Conservation (phyloP, 352 stramenopile genomes). For the Phytophthora crassamura region DNA sequence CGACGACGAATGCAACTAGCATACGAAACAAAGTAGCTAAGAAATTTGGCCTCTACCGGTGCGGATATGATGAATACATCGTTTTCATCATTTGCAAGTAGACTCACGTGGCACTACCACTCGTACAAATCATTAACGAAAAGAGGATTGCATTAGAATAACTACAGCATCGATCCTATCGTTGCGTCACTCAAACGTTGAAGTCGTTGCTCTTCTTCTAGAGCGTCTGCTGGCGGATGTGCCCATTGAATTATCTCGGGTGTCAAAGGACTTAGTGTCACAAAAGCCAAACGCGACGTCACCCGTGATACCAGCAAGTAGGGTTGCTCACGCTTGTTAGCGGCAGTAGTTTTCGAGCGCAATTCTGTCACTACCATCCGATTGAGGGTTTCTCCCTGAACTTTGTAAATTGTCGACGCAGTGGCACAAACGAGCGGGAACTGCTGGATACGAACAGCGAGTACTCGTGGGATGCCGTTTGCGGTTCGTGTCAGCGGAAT, state of each 20-base stretch:
- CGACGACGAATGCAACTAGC: too few relatives aligned
- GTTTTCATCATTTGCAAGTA: too few relatives aligned
- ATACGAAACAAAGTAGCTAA: too few relatives aligned
- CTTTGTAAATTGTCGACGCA: not conserved
- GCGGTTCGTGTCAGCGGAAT: not conserved
- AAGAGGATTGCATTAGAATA: too few relatives aligned
- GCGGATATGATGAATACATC: too few relatives aligned
- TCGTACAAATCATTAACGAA: too few relatives aligned
- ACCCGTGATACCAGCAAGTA: conserved; percentile 6
- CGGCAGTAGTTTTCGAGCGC: not conserved
- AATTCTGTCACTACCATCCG: not conserved
- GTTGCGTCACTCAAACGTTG: not conserved
- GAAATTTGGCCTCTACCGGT: too few relatives aligned
- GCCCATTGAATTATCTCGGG: not conserved
- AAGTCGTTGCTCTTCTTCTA: not conserved
- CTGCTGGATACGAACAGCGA: not conserved
- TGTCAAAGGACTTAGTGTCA: not conserved
- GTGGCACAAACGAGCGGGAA: not conserved
- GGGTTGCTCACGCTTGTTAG: conserved; percentile 2
- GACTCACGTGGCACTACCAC: too few relatives aligned
- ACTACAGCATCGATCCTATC: too few relatives aligned
- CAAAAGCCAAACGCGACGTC: not conserved
- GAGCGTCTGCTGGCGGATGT: not conserved
- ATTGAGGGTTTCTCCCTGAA: not conserved
- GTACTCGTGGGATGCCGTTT: not conserved